phyloP scores from a whole-genome alignment of 495 filamentous ascomycete species.

The Penicillium steckii region DNA sequence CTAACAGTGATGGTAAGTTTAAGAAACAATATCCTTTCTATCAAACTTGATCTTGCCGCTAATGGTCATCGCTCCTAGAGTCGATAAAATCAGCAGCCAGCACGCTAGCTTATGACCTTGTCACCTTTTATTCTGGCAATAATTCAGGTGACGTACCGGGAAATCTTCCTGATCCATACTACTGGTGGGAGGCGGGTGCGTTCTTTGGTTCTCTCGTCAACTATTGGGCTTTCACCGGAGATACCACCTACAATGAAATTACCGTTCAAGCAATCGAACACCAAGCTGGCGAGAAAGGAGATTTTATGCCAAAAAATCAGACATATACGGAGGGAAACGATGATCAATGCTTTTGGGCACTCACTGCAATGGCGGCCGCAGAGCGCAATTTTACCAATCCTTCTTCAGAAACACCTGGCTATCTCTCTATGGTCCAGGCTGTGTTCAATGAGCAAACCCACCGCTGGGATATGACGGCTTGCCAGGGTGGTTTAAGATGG shows the following conservation, averaged over 20 bases:
- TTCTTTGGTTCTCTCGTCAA: conserved; percentile 72
- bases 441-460: conserved; percentile 68
- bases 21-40: background rate
- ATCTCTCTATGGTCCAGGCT: conserved; percentile 70
- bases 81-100: conserved; percentile 46
- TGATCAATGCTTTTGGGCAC: conserved; percentile 80
- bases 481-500: conserved; percentile 72
- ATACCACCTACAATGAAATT: conserved; percentile 63
- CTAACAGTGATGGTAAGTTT: conserved; percentile 5
- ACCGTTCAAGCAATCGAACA: conserved; percentile 62
- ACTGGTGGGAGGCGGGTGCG: conserved; percentile 75
- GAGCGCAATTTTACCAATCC: conserved; percentile 65
- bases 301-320: conserved; percentile 79
- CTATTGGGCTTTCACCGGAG: conserved; percentile 78
- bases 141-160: conserved; percentile 64
- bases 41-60: background rate
- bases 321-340: conserved; percentile 74
- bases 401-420: conserved; percentile 54
- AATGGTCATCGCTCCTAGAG: conserved; percentile 16
- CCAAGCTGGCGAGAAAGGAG: conserved; percentile 60
- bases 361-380: conserved; percentile 73
- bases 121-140: conserved; percentile 65
- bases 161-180: conserved; percentile 70
- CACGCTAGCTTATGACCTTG: conserved; percentile 38
- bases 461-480: conserved; percentile 66